Base-by-base conservation (phyloP, 371 early-diverging fungal genomes). In the Massospora cicadina region DNA sequence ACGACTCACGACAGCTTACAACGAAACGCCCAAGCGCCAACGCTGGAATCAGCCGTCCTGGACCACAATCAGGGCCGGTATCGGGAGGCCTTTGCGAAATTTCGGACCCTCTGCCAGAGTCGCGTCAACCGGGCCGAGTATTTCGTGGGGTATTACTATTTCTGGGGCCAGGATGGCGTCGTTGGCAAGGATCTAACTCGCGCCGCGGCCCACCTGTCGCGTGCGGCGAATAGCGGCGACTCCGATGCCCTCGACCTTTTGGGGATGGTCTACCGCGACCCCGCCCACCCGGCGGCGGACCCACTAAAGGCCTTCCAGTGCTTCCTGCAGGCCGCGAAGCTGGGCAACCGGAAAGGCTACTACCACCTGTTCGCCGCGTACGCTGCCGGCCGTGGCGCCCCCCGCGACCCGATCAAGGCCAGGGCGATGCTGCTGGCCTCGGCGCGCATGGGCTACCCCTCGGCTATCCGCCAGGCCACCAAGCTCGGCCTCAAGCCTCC, bases 131-230 rank as follows among this genome's bases (percentile, higher is more conserved):
- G 33, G 5, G 53, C 43, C 10, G 62, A 62, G 13, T 62, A 62
- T 54, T 62, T 33, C 53, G 13, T 62, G 28, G 62, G 62, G 2
- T 62, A 62, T 54, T 62, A 62, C 23, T 62, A 62, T 54, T 62
- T 62, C 27, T 62, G 62, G 62, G 62, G 62, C 28, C 62, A 62
- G 27, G 24, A 13, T 2, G 43, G 43, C 7, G 62, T 62, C 13
- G 62, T 62, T 2, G 43, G 17, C 2, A 62, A 62, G 33, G 43
- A 62, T 43, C 23, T 30, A 10, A 17, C 31, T n/a, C 17, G 10
- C 12, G 31, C 62, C 10, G 26, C 26, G 17, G 23, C 2, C 25
- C 26, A 62, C 26, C 62, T 62, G 23, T 23, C 31, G 2, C 17
- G 43, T 17, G 62, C 62, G 2, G 62, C 53, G 3, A 43, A 7